Evolutionary conservation across 371 early-diverging fungal species (phyloP), one percentile per base, ranked within the genome.

Genomic region (Quaeritorhiza haematococci): DNA sequence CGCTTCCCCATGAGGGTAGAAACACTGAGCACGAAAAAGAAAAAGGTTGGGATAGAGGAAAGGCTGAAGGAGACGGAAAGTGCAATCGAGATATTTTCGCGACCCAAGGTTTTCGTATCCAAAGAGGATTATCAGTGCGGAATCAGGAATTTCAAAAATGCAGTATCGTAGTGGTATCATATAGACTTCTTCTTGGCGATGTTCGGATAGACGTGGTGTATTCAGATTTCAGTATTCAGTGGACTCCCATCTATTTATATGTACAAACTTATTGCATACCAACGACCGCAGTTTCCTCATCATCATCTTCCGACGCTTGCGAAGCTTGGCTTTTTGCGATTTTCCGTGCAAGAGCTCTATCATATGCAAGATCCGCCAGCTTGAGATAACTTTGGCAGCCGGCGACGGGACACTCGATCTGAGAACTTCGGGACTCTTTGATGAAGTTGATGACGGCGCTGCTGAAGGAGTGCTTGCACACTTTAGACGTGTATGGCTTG

Each of bases 1-100:
- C 55, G 57, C 15, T 73, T 76, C 42, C 71, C 67, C 8, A 56
- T 76, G 17, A 57, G 68, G 6, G 59, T 74, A 50, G 77, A 76
- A 54, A 49, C 67, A 10, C 34, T 55, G 28, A 56, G 64, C 41
- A 56, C 62, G 42, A 68, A 69, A 58, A 61, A 61, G 8, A 56
- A 59, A 43, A 66, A 65, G 58, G 58, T 53, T 19, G 52, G 38
- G 17, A 44, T 76, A 13, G 77, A 76, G 42, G 55, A 52, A 2
- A 44, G 62, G 13, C 46, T 76, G 26, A 49, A 29, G 19, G 71
- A 76, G 46, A 53, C 69, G 3, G 77, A 76, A 35, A 57, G 60
- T 3, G 74, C 66, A 0, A 63, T 69, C 28, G 67, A 71, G 5
- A 33, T 65, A 17, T 76, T 72, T 58, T 66, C 65, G 2, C 23